A percentile compares a stretch with the other conserved stretches of the same genome.
These are phyloP conservation scores for Diaporthe citri DNA, from an alignment of 2,329 filamentous ascomycete genomes.

Conservation along the genomic window DNA sequence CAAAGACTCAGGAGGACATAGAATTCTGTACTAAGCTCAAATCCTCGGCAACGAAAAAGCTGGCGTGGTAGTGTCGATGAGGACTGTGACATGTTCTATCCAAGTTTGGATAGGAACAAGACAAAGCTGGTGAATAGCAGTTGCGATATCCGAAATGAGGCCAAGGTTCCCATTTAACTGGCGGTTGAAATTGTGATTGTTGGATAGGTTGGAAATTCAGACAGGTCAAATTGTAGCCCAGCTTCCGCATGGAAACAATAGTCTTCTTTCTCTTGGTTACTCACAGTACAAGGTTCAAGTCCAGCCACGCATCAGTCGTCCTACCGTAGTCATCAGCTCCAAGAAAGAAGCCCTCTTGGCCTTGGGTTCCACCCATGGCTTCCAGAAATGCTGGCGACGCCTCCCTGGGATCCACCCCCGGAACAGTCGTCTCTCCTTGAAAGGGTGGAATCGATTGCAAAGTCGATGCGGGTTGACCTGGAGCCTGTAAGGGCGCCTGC, in stretches of 20 bases:
- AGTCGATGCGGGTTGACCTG: neutral
- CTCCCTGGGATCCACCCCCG: neutral
- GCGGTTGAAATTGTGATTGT: neutral
- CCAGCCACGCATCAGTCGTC: constrained; percentile 16
- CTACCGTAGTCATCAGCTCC: neutral
- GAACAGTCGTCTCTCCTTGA: neutral
- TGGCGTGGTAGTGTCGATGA: neutral
- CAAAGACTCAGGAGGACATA: too few species aligned
- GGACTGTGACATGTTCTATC: neutral
- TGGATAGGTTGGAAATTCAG: neutral
- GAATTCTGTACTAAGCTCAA: neutral
- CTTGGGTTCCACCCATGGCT: neutral
- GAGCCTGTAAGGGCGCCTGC: neutral
- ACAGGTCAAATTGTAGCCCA: neutral
- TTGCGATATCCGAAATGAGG: neutral
- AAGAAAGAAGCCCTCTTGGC: neutral
- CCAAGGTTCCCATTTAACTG: too few species aligned
- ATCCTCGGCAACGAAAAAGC: neutral
- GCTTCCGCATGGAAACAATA: too few species aligned
- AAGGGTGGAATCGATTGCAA: neutral
- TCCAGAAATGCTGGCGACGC: neutral
- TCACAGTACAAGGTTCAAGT: neutral
- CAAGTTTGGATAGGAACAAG: neutral
- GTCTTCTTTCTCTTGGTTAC: neutral
- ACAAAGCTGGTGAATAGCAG: neutral